These are phyloP conservation scores for Petasospora fabianii DNA, from an alignment of 1,139 yeast genomes.

Conservation along the genomic window DNA sequence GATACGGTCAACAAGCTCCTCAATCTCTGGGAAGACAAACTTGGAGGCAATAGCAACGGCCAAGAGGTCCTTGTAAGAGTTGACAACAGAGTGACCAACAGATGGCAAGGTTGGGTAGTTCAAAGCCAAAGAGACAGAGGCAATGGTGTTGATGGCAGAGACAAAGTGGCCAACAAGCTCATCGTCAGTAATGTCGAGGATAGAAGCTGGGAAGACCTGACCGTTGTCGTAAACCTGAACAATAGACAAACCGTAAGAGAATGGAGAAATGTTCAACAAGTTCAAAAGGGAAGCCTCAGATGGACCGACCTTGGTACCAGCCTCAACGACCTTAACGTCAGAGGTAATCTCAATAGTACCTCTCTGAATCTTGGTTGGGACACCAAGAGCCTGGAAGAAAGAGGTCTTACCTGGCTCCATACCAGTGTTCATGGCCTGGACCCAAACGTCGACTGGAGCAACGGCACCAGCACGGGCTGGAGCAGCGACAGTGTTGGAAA, in stretches of 20 bases:
- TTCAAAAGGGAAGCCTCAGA: slow-evolving; percentile 98
- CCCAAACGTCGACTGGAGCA: slow-evolving; percentile 96
- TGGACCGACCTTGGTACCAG: slow-evolving; percentile 91
- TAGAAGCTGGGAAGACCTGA: slow-evolving; percentile 93
- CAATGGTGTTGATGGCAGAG: slow-evolving; percentile 88
- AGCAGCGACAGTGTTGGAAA: slow-evolving; percentile 97
- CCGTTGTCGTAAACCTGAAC: slow-evolving; percentile 98
- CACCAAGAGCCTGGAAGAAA: slow-evolving; percentile 99
- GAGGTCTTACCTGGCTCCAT: slow-evolving; percentile 99
- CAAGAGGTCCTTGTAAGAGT: slow-evolving; percentile 98
- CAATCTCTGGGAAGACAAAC: slow-evolving; percentile 99
- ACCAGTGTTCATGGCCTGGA: slow-evolving; percentile 99
- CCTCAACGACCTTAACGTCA: slow-evolving; percentile 92
- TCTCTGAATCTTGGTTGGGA: slow-evolving; percentile 99
- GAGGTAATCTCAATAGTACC: slow-evolving; percentile 99
- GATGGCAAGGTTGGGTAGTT: slow-evolving; percentile 99
- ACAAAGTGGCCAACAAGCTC: slow-evolving; percentile 92
- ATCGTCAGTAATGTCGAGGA: slow-evolving; percentile 98
- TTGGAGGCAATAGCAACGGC: slow-evolving; percentile 98
- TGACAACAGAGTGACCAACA: slow-evolving; percentile 97
- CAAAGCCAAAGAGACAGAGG: slow-evolving; percentile 94
- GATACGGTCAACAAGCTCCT: slow-evolving; percentile 97
- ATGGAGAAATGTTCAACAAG: slow-evolving; percentile 99
- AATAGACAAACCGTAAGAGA: slow-evolving; percentile 97
- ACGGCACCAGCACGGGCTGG: slow-evolving; percentile 99